Conservation (phyloP, 106 monocot species). For the Acorus gramineus region DNA sequence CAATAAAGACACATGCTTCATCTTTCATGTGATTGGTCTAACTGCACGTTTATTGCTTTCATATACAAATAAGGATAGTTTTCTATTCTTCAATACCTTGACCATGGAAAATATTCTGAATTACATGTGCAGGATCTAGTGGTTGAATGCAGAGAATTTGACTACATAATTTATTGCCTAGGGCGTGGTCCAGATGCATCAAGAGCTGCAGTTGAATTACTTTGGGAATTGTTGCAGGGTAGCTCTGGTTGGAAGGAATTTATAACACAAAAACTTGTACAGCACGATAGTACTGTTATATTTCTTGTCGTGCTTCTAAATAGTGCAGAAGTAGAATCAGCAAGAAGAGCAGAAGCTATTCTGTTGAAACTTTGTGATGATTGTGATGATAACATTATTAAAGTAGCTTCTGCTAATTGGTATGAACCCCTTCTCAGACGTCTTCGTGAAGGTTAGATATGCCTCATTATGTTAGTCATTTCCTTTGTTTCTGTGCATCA, state of each 20-base stretch:
- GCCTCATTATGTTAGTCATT: background rate
- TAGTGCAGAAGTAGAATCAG: slow-evolving; percentile 1
- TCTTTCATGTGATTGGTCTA: too few species aligned
- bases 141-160: slow-evolving; percentile 10
- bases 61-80: too few species aligned
- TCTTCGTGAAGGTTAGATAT: slow-evolving; percentile 12
- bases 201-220: slow-evolving; percentile 9
- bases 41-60: too few species aligned
- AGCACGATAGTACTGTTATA: background rate
- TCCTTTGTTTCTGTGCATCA: background rate
- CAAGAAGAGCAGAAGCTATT: slow-evolving; percentile 15
- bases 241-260: slow-evolving; percentile 7
- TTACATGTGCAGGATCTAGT: slow-evolving; percentile 7
- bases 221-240: slow-evolving; percentile 12
- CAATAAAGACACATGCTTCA: too few species aligned
- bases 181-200: background rate
- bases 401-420: slow-evolving; percentile 14
- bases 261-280: slow-evolving; percentile 8
- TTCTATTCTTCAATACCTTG: too few species aligned
- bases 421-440: slow-evolving; percentile 14
- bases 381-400: slow-evolving; percentile 5
- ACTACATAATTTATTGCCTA: slow-evolving; percentile 5
- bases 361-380: slow-evolving; percentile 12
- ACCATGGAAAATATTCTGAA: too few species aligned
- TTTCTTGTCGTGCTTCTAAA: slow-evolving; percentile 13